These are phyloP conservation scores for Melaleuca alternifolia DNA, from an alignment of 345 rosid species.

Conservation along the genomic window DNA sequence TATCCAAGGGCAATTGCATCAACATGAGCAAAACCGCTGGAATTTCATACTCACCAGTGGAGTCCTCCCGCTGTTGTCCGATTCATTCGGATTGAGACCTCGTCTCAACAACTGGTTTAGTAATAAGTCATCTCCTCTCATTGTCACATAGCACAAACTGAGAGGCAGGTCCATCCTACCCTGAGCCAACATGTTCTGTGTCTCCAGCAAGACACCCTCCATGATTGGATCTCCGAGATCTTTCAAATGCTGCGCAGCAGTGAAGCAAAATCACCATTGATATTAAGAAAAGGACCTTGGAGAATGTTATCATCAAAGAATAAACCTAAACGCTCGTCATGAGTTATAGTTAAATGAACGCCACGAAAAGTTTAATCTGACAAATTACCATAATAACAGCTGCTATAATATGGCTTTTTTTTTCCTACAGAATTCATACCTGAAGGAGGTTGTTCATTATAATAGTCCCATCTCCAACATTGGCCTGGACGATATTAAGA, in stretches of 20 bases:
- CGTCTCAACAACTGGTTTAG: slow-evolving; percentile 64
- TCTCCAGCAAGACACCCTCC: slow-evolving; percentile 61
- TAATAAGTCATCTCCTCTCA: slow-evolving; percentile 73
- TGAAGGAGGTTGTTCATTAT: slow-evolving; percentile 91
- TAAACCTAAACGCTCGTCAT: neutral
- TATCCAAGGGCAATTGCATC: neutral
- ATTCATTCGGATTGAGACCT: slow-evolving; percentile 82
- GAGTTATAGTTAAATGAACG: neutral
- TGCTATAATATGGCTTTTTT: neutral
- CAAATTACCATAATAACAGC: neutral
- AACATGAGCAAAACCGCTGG: neutral
- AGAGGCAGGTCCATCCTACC: slow-evolving; percentile 86
- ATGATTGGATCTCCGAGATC: slow-evolving; percentile 58
- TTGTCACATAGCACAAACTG: slow-evolving; percentile 61
- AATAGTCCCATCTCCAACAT: slow-evolving; percentile 87
- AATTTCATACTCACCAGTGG: slow-evolving; percentile 44
- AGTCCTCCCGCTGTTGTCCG: slow-evolving; percentile 62
- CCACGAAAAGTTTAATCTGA: neutral
- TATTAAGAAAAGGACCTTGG: neutral
- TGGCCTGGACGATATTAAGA: slow-evolving; percentile 76
- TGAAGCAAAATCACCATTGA: neutral
- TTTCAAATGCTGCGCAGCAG: slow-evolving; percentile 47
- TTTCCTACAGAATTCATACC: slow-evolving; percentile 17
- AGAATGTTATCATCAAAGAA: neutral
- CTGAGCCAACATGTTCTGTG: slow-evolving; percentile 67